phyloP scores from a whole-genome alignment of 2,329 filamentous ascomycete genomes.

The Elsinoe perseae region DNA sequence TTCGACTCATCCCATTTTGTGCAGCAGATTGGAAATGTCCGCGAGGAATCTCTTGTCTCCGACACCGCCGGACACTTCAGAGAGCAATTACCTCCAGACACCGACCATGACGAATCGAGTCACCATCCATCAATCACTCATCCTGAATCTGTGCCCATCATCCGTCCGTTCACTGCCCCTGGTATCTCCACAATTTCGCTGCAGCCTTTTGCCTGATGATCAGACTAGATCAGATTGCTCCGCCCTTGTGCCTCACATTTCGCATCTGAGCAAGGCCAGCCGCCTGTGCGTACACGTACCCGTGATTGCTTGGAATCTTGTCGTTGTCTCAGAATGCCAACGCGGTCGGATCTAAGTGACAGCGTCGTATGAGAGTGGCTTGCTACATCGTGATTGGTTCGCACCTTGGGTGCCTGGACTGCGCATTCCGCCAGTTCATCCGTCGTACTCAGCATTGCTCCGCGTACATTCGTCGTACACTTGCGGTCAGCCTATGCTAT shows the following conservation, averaged over 20 bases:
- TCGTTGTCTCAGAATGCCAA: slow-evolving; percentile 5
- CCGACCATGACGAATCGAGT: neutral
- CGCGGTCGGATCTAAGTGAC: neutral
- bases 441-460: slow-evolving; percentile 5
- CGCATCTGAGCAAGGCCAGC: neutral
- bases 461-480: slow-evolving; percentile 7
- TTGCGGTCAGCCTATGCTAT: slow-evolving; percentile 9
- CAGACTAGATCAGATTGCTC: neutral
- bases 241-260: slow-evolving; percentile 4
- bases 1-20: slow-evolving; percentile 2
- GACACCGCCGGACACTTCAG: neutral
- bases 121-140: neutral
- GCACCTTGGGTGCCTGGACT: slow-evolving; percentile 8
- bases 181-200: neutral
- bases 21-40: neutral
- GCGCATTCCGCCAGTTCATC: neutral
- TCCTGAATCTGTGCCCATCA: no score
- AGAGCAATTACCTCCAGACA: neutral
- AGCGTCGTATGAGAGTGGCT: slow-evolving; percentile 1
- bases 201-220: neutral
- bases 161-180: slow-evolving; percentile 5
- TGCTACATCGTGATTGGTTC: slow-evolving; percentile 1
- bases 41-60: neutral
- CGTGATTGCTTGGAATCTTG: slow-evolving; percentile 13
- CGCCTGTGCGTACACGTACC: slow-evolving; percentile 3